Conservation (phyloP, 2,329 filamentous ascomycete species). For the Alternaria tenuissima region DNA sequence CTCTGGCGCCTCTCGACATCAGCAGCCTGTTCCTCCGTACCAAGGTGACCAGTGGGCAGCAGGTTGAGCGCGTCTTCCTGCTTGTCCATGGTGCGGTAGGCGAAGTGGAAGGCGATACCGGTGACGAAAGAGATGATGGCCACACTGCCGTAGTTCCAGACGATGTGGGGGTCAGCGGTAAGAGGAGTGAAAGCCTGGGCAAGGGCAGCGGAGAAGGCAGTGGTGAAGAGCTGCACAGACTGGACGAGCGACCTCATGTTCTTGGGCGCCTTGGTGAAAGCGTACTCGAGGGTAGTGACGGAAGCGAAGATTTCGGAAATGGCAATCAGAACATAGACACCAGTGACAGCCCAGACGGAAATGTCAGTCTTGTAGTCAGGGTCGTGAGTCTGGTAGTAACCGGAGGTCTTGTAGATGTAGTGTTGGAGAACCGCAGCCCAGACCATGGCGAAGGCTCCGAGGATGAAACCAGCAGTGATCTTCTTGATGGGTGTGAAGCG, state of each 20-base stretch:
- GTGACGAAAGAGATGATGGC: constrained; percentile 48
- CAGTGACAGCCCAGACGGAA: constrained; percentile 63
- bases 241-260: constrained; percentile 63
- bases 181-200: constrained; percentile 42
- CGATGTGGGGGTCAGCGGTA: constrained; percentile 37
- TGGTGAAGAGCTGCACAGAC: constrained; percentile 48
- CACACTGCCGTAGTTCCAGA: constrained; percentile 48
- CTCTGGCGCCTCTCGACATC: constrained; percentile 43
- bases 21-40: constrained; percentile 34
- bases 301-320: constrained; percentile 70
- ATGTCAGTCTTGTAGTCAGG: constrained; percentile 55
- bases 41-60: constrained; percentile 49
- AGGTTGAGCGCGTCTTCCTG: constrained; percentile 50
- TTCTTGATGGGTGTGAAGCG: constrained; percentile 78
- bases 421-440: constrained; percentile 66
- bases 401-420: constrained; percentile 65
- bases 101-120: constrained; percentile 44
- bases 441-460: constrained; percentile 68
- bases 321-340: constrained; percentile 63
- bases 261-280: constrained; percentile 75
- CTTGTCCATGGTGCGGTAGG: constrained; percentile 44
- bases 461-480: constrained; percentile 74
- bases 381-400: constrained; percentile 53
- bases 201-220: constrained; percentile 44
- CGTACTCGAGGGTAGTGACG: constrained; percentile 75